Conservation (phyloP, 1,139 yeast genomes). For the Kazachstania sp. region DNA sequence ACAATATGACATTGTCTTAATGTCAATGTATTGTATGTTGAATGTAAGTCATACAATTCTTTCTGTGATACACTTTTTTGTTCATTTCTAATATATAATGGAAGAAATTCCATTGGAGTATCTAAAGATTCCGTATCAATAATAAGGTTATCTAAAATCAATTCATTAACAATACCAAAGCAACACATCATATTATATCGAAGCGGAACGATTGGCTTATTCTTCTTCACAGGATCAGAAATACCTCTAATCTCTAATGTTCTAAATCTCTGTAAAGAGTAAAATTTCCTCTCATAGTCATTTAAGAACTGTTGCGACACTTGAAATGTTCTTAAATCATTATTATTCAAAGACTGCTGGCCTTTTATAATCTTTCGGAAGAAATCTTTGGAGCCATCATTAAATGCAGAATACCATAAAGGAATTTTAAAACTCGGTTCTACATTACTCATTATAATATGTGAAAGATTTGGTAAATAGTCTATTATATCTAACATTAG, state of each 20-base stretch:
- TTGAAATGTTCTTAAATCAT: slow-evolving; percentile 27
- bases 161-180: slow-evolving; percentile 40
- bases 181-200: slow-evolving; percentile 35
- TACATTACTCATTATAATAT: slow-evolving; percentile 36
- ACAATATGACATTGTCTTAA: slow-evolving; percentile 30
- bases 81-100: slow-evolving; percentile 21
- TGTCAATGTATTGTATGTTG: slow-evolving; percentile 28
- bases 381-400: slow-evolving; percentile 29
- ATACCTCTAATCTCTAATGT: slow-evolving; percentile 21
- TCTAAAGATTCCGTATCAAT: slow-evolving; percentile 37
- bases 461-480: slow-evolving; percentile 31
- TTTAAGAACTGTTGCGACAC: slow-evolving; percentile 22
- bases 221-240: slow-evolving; percentile 9
- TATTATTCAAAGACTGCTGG: slow-evolving; percentile 26
- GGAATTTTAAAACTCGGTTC: slow-evolving; percentile 48
- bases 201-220: slow-evolving; percentile 24
- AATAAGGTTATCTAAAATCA: slow-evolving; percentile 41
- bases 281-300: slow-evolving; percentile 24
- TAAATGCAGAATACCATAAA: slow-evolving; percentile 31
- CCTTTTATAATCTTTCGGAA: slow-evolving; percentile 28
- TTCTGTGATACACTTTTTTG: slow-evolving; percentile 3
- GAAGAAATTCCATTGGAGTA: slow-evolving; percentile 32
- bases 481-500: slow-evolving; percentile 35
- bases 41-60: slow-evolving; percentile 26
- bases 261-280: slow-evolving; percentile 22